phyloP scores from a whole-genome alignment of 495 filamentous ascomycete species.

The Astrothelium subdiscretum region DNA sequence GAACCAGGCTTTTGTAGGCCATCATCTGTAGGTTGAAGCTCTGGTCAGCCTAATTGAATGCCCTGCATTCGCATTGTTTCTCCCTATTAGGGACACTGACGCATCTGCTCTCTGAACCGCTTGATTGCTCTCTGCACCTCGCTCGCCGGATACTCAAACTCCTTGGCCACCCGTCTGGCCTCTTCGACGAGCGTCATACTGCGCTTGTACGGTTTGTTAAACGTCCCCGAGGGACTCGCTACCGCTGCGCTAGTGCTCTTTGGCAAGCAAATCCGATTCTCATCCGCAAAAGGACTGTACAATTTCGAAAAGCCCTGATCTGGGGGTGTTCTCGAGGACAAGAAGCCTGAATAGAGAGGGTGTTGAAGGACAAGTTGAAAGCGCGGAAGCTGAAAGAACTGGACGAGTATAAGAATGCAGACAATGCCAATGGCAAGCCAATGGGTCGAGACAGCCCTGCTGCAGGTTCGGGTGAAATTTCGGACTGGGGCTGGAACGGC shows the following conservation, averaged over 20 bases:
- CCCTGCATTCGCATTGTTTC: too few relatives aligned
- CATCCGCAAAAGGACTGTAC: neutral
- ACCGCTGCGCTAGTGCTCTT: neutral
- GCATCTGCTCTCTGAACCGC: slow-evolving; percentile 77
- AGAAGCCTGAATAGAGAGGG: neutral
- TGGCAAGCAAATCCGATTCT: neutral
- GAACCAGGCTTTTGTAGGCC: slow-evolving; percentile 68
- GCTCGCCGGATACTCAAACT: slow-evolving; percentile 77
- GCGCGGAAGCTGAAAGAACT: neutral
- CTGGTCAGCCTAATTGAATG: neutral
- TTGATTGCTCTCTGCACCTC: slow-evolving; percentile 67
- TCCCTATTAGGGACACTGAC: too few relatives aligned
- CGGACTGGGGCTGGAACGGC: neutral
- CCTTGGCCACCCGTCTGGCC: slow-evolving; percentile 63
- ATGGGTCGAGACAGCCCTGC: neutral
- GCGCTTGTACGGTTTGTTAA: slow-evolving; percentile 13
- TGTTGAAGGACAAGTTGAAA: neutral
- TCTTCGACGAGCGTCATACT: slow-evolving; percentile 54
- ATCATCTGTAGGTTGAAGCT: slow-evolving; percentile 42
- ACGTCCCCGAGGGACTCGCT: slow-evolving; percentile 1
- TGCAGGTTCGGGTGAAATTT: neutral
- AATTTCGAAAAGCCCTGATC: neutral
- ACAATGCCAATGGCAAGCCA: neutral
- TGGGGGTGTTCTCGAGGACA: neutral
- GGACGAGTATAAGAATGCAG: neutral